Percentiles rank a stretch among this genome's conserved stretches.
phyloP scores from a whole-genome alignment of 1,284 basidiomycete genomes.

The Leccinum holopus region DNA sequence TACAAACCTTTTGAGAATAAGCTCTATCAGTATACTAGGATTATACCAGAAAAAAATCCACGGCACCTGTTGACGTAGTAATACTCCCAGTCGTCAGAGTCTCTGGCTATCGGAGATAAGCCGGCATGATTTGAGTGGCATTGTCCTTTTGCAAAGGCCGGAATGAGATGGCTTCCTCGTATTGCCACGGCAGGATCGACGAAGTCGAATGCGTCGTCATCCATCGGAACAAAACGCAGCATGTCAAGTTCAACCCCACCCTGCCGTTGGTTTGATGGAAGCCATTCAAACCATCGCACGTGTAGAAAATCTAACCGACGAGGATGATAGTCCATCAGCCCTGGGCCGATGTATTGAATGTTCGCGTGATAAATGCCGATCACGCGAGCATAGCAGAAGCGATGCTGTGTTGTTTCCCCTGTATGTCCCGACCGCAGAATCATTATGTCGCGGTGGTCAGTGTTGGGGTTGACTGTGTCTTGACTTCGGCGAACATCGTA shows the following conservation, averaged over 20 bases:
- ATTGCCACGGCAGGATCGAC: conserved; percentile 14
- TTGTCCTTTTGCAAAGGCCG: conserved; percentile 9
- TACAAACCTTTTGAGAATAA: conserved; percentile 7
- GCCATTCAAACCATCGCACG: conserved; percentile 1
- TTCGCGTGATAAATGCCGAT: conserved; percentile 15
- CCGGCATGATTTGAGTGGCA: too few species aligned
- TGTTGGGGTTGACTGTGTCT: conserved; percentile 19
- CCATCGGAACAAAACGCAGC: neutral
- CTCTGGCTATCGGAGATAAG: neutral
- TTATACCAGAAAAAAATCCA: neutral
- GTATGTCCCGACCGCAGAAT: neutral
- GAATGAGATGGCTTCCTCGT: conserved; percentile 15
- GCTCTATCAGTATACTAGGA: neutral
- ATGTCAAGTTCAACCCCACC: neutral
- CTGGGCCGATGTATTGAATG: conserved; percentile 2
- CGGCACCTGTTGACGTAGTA: conserved; percentile 1
- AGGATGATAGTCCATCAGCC: conserved; percentile 2
- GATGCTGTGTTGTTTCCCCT: neutral
- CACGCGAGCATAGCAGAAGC: conserved; percentile 3
- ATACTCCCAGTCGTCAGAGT: neutral
- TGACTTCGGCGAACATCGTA: conserved; percentile 8
- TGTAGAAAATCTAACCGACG: conserved; percentile 3
- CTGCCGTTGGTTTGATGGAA: neutral
- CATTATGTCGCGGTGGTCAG: conserved; percentile 12
- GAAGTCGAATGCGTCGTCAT: conserved; percentile 14